Evolutionary conservation across 164 flowering plant species (phyloP).

Genomic region (Cinnamomum micranthum): DNA sequence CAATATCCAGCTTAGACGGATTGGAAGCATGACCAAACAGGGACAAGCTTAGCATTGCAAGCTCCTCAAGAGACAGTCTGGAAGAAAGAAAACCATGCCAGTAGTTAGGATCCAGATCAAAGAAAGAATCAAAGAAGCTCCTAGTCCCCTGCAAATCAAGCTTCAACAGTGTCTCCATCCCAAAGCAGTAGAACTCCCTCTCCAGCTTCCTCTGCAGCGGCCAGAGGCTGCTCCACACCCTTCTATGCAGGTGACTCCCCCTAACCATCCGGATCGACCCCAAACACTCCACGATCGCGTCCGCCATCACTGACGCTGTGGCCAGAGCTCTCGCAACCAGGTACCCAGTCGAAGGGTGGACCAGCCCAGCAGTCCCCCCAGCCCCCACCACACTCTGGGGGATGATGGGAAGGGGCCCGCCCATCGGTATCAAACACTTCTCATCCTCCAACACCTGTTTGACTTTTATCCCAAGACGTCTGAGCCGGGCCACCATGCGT

Average conservation of each 20-base stretch:
- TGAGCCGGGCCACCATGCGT: conserved; percentile 72
- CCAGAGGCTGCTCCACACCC: conserved; percentile 69
- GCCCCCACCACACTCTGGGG: conserved; percentile 58
- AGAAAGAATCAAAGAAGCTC: conserved; percentile 73
- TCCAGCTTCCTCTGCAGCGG: conserved; percentile 37
- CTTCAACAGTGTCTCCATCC: conserved; percentile 76
- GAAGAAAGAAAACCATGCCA: conserved; percentile 65
- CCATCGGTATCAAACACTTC: conserved; percentile 85
- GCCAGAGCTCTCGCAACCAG: conserved; percentile 53
- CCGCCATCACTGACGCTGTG: conserved; percentile 42
- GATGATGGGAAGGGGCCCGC: conserved; percentile 72
- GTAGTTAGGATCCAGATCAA: conserved; percentile 54
- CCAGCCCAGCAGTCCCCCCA: conserved; percentile 66
- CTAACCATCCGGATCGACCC: conserved; percentile 77
- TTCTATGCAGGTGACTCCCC: conserved; percentile 42
- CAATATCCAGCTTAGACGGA: conserved; percentile 50
- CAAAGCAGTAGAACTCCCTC: conserved; percentile 63
- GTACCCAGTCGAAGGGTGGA: conserved; percentile 78
- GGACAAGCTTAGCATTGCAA: conserved; percentile 41
- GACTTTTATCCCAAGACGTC: conserved; percentile 69
- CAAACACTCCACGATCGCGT: conserved; percentile 54
- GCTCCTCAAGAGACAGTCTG: conserved; percentile 42
- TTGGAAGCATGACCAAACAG: conserved; percentile 54
- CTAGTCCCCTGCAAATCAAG: conserved; percentile 66
- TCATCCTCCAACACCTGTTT: conserved; percentile 62